Evolutionary conservation across 805 yeast species (phyloP).

Genomic region (Peterozyma xylosa): DNA sequence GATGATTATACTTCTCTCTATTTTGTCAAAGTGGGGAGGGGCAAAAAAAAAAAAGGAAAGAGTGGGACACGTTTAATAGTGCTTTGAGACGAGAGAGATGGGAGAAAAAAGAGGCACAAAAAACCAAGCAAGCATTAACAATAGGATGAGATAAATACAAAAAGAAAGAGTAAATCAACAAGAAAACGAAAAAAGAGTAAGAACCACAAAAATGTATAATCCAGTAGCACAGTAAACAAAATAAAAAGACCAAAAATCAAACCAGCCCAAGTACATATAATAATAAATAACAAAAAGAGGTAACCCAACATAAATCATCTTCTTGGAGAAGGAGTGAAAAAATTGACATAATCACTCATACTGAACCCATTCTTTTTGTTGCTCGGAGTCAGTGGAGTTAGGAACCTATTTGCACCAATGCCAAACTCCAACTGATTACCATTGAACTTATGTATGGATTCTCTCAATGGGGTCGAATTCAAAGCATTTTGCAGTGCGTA

Average conservation of each 20-base stretch:
- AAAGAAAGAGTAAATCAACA: not conserved
- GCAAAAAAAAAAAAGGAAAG: no score
- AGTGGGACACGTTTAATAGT: no score
- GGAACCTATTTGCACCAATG: not conserved
- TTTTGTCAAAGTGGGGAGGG: no score
- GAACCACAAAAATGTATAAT: not conserved
- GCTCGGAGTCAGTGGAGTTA: constrained; percentile 7
- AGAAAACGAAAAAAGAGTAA: not conserved
- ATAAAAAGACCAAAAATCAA: not conserved
- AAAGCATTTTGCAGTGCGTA: constrained; percentile 7
- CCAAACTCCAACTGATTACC: not conserved
- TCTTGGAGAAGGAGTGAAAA: constrained; percentile 36
- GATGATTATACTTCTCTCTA: no score
- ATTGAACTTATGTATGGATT: not conserved
- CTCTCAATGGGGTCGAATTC: constrained; percentile 7
- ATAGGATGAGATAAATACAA: no score
- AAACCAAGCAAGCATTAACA: no score
- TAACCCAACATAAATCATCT: constrained; percentile 1
- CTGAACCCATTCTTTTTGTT: constrained; percentile 25
- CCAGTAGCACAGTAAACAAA: not conserved
- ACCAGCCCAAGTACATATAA: not conserved
- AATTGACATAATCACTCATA: constrained; percentile 39
- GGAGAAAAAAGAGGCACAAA: no score
- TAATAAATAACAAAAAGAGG: not conserved
- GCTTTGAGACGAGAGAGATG: no score